Conservation (phyloP, 306 rosid genomes). For the cucumber (Cucumis sativus) region DNA sequence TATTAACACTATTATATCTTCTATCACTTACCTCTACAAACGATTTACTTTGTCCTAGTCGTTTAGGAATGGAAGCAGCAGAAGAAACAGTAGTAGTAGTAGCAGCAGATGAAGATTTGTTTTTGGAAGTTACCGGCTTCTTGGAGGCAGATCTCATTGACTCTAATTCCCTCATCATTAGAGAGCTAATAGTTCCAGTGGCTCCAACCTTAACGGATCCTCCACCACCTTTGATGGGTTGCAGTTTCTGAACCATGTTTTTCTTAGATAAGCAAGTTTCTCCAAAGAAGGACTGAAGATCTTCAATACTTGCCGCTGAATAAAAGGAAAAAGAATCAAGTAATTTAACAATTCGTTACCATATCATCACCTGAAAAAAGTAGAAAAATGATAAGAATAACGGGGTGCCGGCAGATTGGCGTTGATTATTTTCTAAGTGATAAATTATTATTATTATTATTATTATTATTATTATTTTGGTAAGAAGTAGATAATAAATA, state of each 20-base stretch:
- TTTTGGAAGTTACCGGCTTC: constrained; percentile 37
- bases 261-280: neutral
- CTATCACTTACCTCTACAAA: constrained; percentile 55
- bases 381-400: neutral
- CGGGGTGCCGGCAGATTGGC: neutral
- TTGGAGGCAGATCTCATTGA: constrained; percentile 39
- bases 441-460: neutral
- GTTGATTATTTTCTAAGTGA: neutral
- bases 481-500: neutral
- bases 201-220: constrained; percentile 79
- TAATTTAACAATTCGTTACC: neutral
- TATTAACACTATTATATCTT: constrained; percentile 20
- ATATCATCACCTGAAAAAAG: neutral
- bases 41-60: constrained; percentile 44
- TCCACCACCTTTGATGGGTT: constrained; percentile 64
- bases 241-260: constrained; percentile 58
- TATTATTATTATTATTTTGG: neutral
- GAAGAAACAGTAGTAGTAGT: constrained; percentile 20
- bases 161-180: constrained; percentile 82
- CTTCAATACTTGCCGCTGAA: neutral
- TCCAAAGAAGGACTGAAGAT: neutral
- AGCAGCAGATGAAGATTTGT: constrained; percentile 28
- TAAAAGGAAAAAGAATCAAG: neutral
- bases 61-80: constrained; percentile 32
- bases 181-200: constrained; percentile 66